Conservation (phyloP, 306 rosid genomes). For the Prunus kanzakura region DNA sequence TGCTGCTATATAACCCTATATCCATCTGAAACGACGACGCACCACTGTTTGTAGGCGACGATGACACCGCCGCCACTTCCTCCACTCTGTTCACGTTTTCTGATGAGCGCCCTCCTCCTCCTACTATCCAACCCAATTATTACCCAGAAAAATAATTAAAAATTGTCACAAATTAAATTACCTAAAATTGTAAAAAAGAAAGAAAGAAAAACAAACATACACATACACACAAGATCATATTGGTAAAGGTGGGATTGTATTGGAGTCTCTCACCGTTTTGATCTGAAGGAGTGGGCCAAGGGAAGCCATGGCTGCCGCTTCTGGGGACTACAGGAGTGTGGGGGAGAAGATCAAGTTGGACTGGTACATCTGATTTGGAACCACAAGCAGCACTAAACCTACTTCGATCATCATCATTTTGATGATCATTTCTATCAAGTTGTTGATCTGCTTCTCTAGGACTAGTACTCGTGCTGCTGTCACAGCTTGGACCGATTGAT, state of each 20-base stretch:
- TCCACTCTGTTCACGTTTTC: slow-evolving; percentile 1
- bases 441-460: slow-evolving; percentile 1
- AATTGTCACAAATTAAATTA: not conserved
- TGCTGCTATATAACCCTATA: slow-evolving; percentile 18
- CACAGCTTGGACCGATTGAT: slow-evolving; percentile 26
- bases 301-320: not conserved
- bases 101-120: no score
- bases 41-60: slow-evolving; percentile 32
- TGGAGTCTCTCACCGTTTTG: slow-evolving; percentile 17
- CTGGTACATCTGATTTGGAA: slow-evolving; percentile 4
- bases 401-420: not conserved
- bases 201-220: not conserved
- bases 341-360: slow-evolving; percentile 37
- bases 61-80: slow-evolving; percentile 10
- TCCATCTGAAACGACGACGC: slow-evolving; percentile 42
- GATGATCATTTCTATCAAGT: not conserved
- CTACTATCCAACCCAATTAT: not conserved
- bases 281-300: slow-evolving; percentile 26
- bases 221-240: no score
- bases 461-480: not conserved
- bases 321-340: no score
- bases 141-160: not conserved
- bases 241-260: no score
- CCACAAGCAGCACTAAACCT: no score
- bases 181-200: not conserved